Evolutionary conservation across 768 basidiomycete species (phyloP).

Genomic region (Gymnopilus dilepis): DNA sequence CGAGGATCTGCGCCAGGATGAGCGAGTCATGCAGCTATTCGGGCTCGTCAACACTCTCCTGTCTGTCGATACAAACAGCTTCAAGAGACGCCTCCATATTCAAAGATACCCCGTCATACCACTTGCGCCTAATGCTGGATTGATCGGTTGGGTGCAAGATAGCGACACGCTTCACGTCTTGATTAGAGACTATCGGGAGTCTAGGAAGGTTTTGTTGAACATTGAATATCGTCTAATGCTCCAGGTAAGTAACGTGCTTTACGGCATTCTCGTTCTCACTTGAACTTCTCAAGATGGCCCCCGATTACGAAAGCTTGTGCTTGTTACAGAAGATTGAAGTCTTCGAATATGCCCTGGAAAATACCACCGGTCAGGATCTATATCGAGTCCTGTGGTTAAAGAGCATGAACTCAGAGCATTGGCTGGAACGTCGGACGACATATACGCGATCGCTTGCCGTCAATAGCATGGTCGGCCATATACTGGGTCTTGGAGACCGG

Average conservation of each 20-base stretch:
- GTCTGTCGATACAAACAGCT: conserved; percentile 91
- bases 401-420: conserved; percentile 93
- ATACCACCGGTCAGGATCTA: conserved; percentile 97
- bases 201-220: conserved; percentile 94
- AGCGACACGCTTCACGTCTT: conserved; percentile 96
- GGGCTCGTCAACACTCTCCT: conserved; percentile 95
- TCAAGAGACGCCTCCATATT: conserved; percentile 94
- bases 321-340: conserved; percentile 98
- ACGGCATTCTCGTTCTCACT: conserved; percentile 2
- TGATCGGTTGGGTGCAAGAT: conserved; percentile 94
- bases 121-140: conserved; percentile 92
- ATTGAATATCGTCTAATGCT: conserved; percentile 99
- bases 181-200: conserved; percentile 95
- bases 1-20: conserved; percentile 98
- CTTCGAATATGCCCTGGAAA: conserved; percentile 97
- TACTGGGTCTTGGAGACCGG: conserved; percentile 95
- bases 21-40: conserved; percentile 98
- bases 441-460: conserved; percentile 96
- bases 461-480: conserved; percentile 99
- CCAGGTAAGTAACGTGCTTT: conserved; percentile 59
- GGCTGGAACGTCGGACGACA: conserved; percentile 94
- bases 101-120: conserved; percentile 94
- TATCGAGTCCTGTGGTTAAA: conserved; percentile 98
- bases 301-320: conserved; percentile 94
- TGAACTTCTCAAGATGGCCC: conserved; percentile 81